Evolutionary conservation across 768 basidiomycete species (phyloP), one percentile per base, ranked within the genome.

Genomic region (Agrocybe praecox): DNA sequence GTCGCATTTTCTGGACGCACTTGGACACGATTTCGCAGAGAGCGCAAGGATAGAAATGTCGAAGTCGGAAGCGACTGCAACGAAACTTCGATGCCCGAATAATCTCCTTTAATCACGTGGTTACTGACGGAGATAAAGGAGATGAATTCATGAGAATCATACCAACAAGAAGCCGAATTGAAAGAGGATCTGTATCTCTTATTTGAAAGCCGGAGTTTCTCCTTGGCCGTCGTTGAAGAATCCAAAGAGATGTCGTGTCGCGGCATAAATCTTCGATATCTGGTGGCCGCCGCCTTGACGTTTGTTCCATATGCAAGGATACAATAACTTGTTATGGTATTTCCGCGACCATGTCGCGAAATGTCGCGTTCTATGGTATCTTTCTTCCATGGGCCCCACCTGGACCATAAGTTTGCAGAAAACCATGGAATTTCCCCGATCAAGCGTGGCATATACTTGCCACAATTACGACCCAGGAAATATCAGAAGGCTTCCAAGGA

Each of bases 61-160:
- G 51, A 57, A 52, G 40, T 33, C 42, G 29, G 48, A 29, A 29
- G 42, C 54, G 23, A 55, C 46, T 15, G 23, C 24, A 34, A 43
- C 42, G 23, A 23, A 12, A 34, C 43, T 36, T 53, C 57, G 53
- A 43, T 45, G 40, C 32, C 62, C 62, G 60, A 61, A 33, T 26
- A 55, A 61, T 61, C 57, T 49, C 60, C 62, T 57, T 2, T 2
- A 34, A 50, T 56, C 62, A 64, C 62, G 62, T 64, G 59, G 55
- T 50, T 36, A 49, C n/a, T 21, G 32, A 61, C 62, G 59, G 60
- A 64, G 59, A 61, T 61, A 59, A 61, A 48, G 62, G 62, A 61
- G 52, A 56, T 63, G 57, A 22, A 21, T 46, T 33, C 56, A 36
- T 32, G 46, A 29, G 46, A 46, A 52, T 52, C 40, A 29, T 33